These are phyloP conservation scores for Oryza australiensis DNA, from an alignment of 176 grass and related monocot species.

Conservation along the genomic window DNA sequence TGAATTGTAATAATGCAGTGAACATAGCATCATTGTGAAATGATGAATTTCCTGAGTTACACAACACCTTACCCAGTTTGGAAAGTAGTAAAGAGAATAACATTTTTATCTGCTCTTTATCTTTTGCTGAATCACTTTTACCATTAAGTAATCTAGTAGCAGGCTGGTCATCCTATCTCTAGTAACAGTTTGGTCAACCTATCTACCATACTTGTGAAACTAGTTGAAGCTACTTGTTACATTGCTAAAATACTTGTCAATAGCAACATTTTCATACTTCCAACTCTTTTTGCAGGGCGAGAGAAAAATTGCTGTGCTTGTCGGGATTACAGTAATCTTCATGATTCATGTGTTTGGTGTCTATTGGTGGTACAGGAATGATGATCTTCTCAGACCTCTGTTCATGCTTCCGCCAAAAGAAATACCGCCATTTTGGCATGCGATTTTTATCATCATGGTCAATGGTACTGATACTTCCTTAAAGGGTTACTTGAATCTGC, in stretches of 20 bases:
- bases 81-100: conserved; percentile 11
- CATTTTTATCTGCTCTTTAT: neutral
- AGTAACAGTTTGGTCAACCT: neutral
- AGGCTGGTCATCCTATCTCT: neutral
- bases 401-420: conserved; percentile 95
- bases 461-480: conserved; percentile 63
- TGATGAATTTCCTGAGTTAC: conserved; percentile 22
- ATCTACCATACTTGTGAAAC: conserved; percentile 18
- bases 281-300: conserved; percentile 70
- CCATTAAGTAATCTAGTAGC: neutral
- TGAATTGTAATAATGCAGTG: neutral
- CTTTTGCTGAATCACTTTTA: conserved; percentile 15
- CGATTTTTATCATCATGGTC: conserved; percentile 97
- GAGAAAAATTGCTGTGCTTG: conserved; percentile 74
- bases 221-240: conserved; percentile 20
- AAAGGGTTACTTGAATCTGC: conserved; percentile 29
- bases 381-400: conserved; percentile 81
- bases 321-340: conserved; percentile 83
- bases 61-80: neutral
- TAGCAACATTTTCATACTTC: conserved; percentile 24
- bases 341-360: conserved; percentile 85
- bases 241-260: conserved; percentile 19
- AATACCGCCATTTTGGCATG: conserved; percentile 98
- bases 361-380: conserved; percentile 97
- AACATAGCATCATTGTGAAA: conserved; percentile 2